phyloP scores from a whole-genome alignment of 1,284 basidiomycete genomes.

The Ustilago crameri region DNA sequence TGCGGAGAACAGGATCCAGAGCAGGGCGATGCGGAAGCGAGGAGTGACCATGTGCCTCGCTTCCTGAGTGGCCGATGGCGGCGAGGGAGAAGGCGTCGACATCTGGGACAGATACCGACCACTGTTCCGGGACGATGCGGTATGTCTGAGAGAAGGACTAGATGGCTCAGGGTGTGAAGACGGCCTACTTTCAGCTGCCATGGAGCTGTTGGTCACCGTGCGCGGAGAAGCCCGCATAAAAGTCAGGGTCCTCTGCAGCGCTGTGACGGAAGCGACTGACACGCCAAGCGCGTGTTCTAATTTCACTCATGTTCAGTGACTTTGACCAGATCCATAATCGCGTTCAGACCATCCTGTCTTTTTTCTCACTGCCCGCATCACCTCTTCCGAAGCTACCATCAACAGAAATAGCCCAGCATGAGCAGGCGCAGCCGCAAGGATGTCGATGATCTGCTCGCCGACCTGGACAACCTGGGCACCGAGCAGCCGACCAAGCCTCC shows the following conservation, averaged over 20 bases:
- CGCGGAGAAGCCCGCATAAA: conserved; percentile 7
- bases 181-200: too few species aligned
- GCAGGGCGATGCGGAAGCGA: conserved; percentile 39
- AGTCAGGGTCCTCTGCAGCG: conserved; percentile 19
- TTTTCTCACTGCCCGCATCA: background rate
- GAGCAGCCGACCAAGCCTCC: conserved; percentile 26
- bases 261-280: too few species aligned
- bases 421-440: conserved; percentile 53
- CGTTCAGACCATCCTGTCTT: conserved; percentile 22
- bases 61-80: background rate
- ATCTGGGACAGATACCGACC: background rate
- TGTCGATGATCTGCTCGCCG: conserved; percentile 65
- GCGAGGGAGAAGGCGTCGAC: background rate
- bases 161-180: too few species aligned
- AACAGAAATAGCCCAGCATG: conserved; percentile 11
- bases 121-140: background rate
- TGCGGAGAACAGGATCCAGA: conserved; percentile 58
- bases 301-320: too few species aligned
- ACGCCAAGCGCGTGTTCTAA: too few species aligned
- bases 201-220: too few species aligned
- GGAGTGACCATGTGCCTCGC: conserved; percentile 19
- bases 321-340: too few species aligned
- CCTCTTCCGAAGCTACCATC: background rate
- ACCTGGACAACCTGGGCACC: conserved; percentile 60
- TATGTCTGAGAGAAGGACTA: background rate